Percentiles rank a stretch among this genome's conserved stretches.
These are phyloP conservation scores for Pythium sukuiense DNA, from an alignment of 352 stramenopile species.

Conservation along the genomic window DNA sequence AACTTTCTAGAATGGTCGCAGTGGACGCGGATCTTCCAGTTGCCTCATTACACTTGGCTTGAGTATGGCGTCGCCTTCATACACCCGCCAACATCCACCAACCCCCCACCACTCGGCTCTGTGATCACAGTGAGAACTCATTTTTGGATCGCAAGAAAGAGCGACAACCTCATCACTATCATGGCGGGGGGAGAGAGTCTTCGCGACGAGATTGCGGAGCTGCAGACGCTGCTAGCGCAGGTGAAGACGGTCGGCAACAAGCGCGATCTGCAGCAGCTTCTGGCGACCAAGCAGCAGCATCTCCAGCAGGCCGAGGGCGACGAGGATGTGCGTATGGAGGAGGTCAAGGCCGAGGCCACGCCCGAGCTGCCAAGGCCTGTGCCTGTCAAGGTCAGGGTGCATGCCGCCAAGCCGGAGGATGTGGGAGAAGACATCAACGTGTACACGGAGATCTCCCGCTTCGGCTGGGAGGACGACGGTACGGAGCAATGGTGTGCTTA, in stretches of 20 bases:
- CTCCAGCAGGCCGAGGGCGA: slow-evolving; percentile 29
- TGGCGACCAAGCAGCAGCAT: slow-evolving; percentile 57
- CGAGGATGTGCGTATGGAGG: slow-evolving; percentile 28
- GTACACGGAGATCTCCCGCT: slow-evolving; percentile 85
- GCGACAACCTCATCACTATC: not conserved
- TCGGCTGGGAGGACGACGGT: slow-evolving; percentile 87
- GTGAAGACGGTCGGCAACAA: slow-evolving; percentile 57
- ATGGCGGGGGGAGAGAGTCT: slow-evolving; percentile 39
- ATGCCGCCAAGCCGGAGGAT: slow-evolving; percentile 23
- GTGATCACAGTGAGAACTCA: slow-evolving; percentile 2
- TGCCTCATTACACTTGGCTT: slow-evolving; percentile 2
- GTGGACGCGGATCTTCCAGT: not conserved
- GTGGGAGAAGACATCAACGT: slow-evolving; percentile 41
- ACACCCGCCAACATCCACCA: slow-evolving; percentile 15
- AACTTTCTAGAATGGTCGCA: slow-evolving; percentile 20
- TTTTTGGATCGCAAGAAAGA: not conserved
- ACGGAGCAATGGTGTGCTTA: not conserved
- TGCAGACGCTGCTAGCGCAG: slow-evolving; percentile 59
- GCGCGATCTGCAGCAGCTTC: slow-evolving; percentile 59
- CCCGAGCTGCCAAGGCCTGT: slow-evolving; percentile 22
- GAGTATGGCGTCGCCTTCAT: not conserved
- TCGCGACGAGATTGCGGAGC: slow-evolving; percentile 58
- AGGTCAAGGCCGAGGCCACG: slow-evolving; percentile 17
- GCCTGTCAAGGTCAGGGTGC: slow-evolving; percentile 31
- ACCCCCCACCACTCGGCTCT: not conserved